phyloP scores from a whole-genome alignment of 345 rosid species.

The Euphorbia tirucalli region DNA sequence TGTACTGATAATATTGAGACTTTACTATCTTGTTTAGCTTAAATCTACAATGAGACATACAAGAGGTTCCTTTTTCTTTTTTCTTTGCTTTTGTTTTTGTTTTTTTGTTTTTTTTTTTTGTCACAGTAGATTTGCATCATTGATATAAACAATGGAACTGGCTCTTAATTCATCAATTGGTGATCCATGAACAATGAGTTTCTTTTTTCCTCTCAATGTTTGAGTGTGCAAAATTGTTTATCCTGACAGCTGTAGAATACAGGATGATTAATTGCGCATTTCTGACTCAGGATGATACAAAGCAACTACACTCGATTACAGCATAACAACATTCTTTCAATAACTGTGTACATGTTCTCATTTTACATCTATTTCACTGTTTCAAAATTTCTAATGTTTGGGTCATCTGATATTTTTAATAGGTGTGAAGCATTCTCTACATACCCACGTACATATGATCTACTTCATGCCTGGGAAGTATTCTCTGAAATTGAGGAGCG shows the following conservation, averaged over 20 bases:
- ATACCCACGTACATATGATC: constrained; percentile 91
- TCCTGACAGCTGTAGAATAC: background rate
- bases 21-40: background rate
- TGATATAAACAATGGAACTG: background rate
- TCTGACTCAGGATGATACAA: background rate
- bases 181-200: background rate
- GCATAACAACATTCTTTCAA: background rate
- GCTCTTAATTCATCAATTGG: too few relatives aligned
- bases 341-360: background rate
- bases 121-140: background rate
- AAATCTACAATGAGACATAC: background rate
- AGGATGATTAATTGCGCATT: background rate
- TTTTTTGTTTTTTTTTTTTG: background rate
- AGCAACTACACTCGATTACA: background rate
- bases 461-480: constrained; percentile 84
- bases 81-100: too few relatives aligned
- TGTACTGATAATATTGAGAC: background rate
- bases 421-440: constrained; percentile 98
- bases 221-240: background rate
- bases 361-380: background rate
- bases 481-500: constrained; percentile 58
- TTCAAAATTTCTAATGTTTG: background rate
- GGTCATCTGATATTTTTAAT: constrained; percentile 11
- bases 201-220: background rate
- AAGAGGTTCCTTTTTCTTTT: background rate